A percentile compares a stretch with the other conserved stretches of the same genome.
Conservation (phyloP, 441 rosid genomes). For the Breynia disticha region DNA sequence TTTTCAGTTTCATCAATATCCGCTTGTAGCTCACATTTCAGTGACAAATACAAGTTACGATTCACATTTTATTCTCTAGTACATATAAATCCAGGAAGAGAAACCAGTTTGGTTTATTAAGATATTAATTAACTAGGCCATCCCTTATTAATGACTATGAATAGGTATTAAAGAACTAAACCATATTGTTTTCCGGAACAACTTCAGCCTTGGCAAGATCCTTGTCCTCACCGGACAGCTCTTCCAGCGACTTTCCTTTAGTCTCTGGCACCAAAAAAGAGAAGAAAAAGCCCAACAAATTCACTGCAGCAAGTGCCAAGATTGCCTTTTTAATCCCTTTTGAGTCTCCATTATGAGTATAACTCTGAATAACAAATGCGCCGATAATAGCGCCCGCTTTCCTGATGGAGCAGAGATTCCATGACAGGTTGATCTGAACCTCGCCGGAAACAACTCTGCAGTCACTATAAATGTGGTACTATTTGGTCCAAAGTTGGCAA, state of each 20-base stretch:
- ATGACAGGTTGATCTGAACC: slow-evolving; percentile 57
- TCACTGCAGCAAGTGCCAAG: neutral
- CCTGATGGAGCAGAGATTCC: slow-evolving; percentile 61
- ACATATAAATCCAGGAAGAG: no score
- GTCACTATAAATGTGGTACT: slow-evolving; percentile 60
- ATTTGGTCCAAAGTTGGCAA: slow-evolving; percentile 62
- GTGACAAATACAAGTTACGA: no score
- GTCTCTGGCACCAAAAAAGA: neutral
- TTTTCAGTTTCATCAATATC: no score
- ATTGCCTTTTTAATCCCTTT: neutral
- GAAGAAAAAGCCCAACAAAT: neutral
- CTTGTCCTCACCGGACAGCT: neutral
- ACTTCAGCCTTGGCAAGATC: neutral
- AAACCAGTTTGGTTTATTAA: no score
- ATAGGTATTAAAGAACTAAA: neutral
- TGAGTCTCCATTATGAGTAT: neutral
- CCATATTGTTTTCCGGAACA: neutral
- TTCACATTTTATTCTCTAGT: no score
- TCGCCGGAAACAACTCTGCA: slow-evolving; percentile 64
- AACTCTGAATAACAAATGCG: neutral
- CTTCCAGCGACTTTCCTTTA: neutral
- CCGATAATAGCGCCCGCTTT: slow-evolving; percentile 14
- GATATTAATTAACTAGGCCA: no score
- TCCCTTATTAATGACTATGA: no score
- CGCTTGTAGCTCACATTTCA: no score